Evolutionary conservation across 108 stramenopile genomes (phyloP), one percentile per base, ranked within the genome.

Genomic region (Hondaea fermentalgiana): DNA sequence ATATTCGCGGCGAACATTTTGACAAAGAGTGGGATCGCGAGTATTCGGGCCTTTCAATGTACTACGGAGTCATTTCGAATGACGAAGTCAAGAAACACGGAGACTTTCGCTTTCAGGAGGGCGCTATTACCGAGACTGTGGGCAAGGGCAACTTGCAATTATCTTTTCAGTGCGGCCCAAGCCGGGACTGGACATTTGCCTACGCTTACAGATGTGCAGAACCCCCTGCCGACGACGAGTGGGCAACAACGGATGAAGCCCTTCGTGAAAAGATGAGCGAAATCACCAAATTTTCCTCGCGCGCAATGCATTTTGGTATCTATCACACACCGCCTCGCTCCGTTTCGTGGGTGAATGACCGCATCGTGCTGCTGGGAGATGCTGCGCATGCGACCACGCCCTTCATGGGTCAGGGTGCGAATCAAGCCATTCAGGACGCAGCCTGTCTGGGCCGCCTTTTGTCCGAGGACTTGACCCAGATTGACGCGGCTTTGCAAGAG

Each of bases 321-420:
- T 89, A 91, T 83, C 90, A 90, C 90, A 69, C 88, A 83, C 90
- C 87, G 87, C 49, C 91, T 57, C 23, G 47, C 55, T 21, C 88
- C 72, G 64, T 69, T 88, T 60, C 72, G 12, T 87, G 87, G 90
- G 91, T 88, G 45, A 72, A 90, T 72, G 87, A 44, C 88, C 25
- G 90, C 35, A 88, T 92, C n/a, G 72, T 91, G 2, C 88, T 97
- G 44, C 89, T 93, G 8, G 98, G 98, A 5, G 98, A 98, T 91
- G 95, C 97, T 10, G 97, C 97, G 4, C 98, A 98, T 90, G 97
- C 97, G 29, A 96, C 97, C 96, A 96, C 97, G 21, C 98, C 98
- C 0, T 98, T 97, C 88, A 91, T 98, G 25, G 98, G 98, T 28
- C 98, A 98, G 92, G 98, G 98, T 44, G 96, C 96, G 4, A 98